Conservation (phyloP, 345 rosid species). For the Salix brachista region DNA sequence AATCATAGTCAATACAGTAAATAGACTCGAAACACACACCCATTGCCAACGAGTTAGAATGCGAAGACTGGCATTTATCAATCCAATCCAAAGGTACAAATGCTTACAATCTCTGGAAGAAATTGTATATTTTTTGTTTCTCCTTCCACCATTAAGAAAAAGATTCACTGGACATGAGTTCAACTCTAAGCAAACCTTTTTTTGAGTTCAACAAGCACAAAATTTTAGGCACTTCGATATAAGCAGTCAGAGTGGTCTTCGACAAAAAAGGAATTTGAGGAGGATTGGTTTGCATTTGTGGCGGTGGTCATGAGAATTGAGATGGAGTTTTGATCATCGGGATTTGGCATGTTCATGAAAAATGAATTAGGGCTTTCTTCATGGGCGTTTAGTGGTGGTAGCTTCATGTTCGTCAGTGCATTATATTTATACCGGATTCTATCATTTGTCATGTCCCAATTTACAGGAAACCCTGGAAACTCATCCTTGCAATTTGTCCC, state of each 20-base stretch:
- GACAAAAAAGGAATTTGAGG: slow-evolving; percentile 12
- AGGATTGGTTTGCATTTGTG: slow-evolving; percentile 18
- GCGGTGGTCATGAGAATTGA: slow-evolving; percentile 23
- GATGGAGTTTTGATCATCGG: slow-evolving; percentile 14
- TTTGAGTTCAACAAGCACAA: neutral
- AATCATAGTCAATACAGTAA: neutral
- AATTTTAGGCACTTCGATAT: slow-evolving; percentile 10
- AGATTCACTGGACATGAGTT: slow-evolving; percentile 8
- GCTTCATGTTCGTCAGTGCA: slow-evolving; percentile 27
- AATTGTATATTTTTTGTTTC: neutral
- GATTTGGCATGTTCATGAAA: slow-evolving; percentile 13
- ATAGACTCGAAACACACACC: neutral
- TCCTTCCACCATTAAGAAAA: neutral
- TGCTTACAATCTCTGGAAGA: slow-evolving; percentile 3
- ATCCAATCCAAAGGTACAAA: neutral
- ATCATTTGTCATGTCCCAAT: slow-evolving; percentile 23
- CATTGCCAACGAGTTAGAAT: neutral
- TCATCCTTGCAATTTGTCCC: slow-evolving; percentile 21
- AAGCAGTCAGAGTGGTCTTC: slow-evolving; percentile 19
- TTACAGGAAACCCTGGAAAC: slow-evolving; percentile 16
- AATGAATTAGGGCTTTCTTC: slow-evolving; percentile 28
- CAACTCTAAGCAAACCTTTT: neutral
- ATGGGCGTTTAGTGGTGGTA: slow-evolving; percentile 25
- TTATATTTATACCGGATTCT: slow-evolving; percentile 13
- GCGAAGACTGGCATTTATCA: neutral